Evolutionary conservation across 495 filamentous ascomycete genomes (phyloP).

Genomic region (Podospora australis): DNA sequence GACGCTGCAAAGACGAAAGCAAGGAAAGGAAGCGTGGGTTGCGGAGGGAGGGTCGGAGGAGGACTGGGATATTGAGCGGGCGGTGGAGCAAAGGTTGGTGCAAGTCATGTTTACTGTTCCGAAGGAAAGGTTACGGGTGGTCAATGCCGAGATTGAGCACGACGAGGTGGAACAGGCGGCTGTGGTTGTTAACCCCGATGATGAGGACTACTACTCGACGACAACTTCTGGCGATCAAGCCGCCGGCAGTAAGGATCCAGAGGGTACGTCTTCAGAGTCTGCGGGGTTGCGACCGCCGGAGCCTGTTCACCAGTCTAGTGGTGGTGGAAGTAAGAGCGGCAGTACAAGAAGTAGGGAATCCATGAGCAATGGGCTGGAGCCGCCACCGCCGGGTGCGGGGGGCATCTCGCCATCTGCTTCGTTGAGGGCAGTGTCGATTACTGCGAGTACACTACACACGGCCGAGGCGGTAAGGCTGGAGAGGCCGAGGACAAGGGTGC

Average conservation of each 20-base stretch:
- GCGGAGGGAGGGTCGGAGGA: conserved; percentile 21
- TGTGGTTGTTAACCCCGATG: conserved; percentile 24
- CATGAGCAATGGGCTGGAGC: too few species aligned
- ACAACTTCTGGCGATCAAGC: neutral
- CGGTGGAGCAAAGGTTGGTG: conserved; percentile 70
- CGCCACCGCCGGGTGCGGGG: too few species aligned
- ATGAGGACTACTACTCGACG: conserved; percentile 2
- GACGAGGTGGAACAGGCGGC: conserved; percentile 36
- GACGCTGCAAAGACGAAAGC: conserved; percentile 32
- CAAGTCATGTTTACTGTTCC: conserved; percentile 95
- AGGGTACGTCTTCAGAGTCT: neutral
- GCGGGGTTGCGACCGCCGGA: neutral
- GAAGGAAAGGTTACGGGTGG: conserved; percentile 73
- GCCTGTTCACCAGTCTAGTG: neutral
- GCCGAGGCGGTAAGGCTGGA: conserved; percentile 31
- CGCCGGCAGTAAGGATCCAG: neutral
- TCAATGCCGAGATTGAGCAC: conserved; percentile 59
- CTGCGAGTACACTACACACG: conserved; percentile 17
- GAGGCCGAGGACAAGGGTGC: conserved; percentile 33
- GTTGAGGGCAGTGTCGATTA: conserved; percentile 10
- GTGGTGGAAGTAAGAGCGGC: neutral
- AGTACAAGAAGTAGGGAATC: conserved; percentile 3
- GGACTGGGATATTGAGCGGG: conserved; percentile 87
- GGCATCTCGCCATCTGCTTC: conserved; percentile 17
- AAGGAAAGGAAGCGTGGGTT: conserved; percentile 37